Percentiles rank a stretch among this genome's conserved stretches.
These are phyloP conservation scores for Calonectria fujianensis DNA, from an alignment of 2,329 filamentous ascomycete genomes.

Conservation along the genomic window DNA sequence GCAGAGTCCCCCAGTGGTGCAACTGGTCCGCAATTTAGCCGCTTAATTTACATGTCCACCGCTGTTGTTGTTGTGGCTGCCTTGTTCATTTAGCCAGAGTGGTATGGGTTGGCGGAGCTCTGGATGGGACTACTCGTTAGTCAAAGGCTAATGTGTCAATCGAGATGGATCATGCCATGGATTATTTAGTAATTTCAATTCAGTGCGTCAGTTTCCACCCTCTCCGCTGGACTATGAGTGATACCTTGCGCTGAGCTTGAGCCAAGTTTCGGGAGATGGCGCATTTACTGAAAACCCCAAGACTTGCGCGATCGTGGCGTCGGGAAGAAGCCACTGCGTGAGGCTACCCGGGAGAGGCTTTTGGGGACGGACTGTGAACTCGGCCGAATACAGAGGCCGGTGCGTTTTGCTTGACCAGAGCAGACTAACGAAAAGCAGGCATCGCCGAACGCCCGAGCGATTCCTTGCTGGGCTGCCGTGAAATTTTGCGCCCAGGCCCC, in stretches of 20 bases:
- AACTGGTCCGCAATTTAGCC: too few relatives aligned
- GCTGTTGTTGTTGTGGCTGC: background rate
- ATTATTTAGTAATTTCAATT: background rate
- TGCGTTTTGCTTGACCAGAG: background rate
- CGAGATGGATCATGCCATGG: background rate
- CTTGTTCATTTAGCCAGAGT: background rate
- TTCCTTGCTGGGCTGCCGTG: background rate
- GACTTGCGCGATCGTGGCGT: background rate
- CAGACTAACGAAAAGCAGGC: constrained; percentile 6
- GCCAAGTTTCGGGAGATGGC: background rate
- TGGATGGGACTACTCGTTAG: background rate
- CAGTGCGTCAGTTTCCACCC: background rate
- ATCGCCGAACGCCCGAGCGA: background rate
- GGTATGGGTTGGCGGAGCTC: too few relatives aligned
- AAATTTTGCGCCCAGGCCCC: constrained; percentile 5
- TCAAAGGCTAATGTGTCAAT: background rate
- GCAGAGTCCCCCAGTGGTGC: background rate
- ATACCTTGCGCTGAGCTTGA: background rate
- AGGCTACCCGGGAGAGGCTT: background rate
- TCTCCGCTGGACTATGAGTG: background rate
- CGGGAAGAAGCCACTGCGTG: background rate
- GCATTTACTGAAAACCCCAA: background rate
- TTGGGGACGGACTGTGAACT: background rate
- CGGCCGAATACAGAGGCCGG: constrained; percentile 10
- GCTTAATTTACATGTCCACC: background rate